Base-by-base conservation (phyloP, 1,139 yeast genomes). In the Hyphopichia burtonii region DNA sequence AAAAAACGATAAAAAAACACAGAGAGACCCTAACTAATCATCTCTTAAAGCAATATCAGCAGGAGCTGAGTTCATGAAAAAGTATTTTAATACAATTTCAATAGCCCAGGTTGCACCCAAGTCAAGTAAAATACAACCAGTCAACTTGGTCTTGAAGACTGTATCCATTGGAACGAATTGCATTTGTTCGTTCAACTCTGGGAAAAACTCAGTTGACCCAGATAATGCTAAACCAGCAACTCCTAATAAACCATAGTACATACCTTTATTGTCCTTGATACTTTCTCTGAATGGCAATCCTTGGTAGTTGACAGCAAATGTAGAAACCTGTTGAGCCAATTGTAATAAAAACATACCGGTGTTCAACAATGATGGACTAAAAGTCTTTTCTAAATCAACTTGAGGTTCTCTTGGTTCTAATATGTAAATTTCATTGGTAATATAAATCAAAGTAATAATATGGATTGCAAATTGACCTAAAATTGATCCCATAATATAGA, bases 241-340 rank as follows among this genome's bases (percentile, higher is more conserved):
- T 51, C 96, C 96, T 37, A 93, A 63, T 47, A 93, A 76, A 23
- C 99, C 99, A 58, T 88, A 93, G 69, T 86, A 93, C 99, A 93
- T 93, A 50, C 98, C 98, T 69, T 84, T 88, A 71, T 93, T 93
- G 65, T 85, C 96, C 44, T 76, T 75, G 55, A 93, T 86, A 47
- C 90, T 82, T 68, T 94, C 96, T 63, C 96, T 85, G 73, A 94
- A 94, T 41, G 99, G 99, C 53, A 86, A 82, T 39, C 99, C 99
- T 71, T 89, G 96, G 66, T 93, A 93, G 69, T 93, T 93, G 46
- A 94, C 97, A 14, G 97, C 97, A 72, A 93, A 93, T 0, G 99
- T 93, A 11, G 97, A 88, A 38, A 94, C 96, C 68, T 93, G 97
- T 71, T 93, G 98, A 17, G 96, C 95, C 55, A 93, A 77, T 66